Percentiles rank a stretch among this genome's conserved stretches.
Evolutionary conservation across 1,284 basidiomycete genomes (phyloP).

Genomic region (Apiotrichum domesticum): DNA sequence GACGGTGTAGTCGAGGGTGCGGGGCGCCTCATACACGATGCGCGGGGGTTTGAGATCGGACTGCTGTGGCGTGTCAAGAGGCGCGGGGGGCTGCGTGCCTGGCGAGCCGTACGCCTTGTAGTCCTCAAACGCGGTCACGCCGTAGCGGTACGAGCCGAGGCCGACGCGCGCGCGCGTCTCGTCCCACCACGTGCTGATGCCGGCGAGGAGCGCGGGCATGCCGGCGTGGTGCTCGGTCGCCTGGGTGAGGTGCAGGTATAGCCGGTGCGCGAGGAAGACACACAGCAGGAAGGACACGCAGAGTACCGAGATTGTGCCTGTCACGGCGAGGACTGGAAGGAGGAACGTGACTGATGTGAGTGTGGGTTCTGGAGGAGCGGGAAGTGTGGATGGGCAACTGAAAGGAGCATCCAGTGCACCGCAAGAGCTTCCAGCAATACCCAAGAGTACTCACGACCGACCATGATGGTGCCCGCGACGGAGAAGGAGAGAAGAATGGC

Average conservation of each 20-base stretch:
- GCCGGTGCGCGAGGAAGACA: slow-evolving; percentile 37
- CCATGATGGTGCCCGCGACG: slow-evolving; percentile 12
- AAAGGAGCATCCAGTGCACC: no score
- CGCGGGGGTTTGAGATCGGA: background rate
- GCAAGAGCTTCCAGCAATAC: no score
- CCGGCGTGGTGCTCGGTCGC: background rate
- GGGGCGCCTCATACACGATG: background rate
- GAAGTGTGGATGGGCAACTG: background rate
- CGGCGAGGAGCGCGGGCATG: background rate
- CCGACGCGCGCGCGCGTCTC: slow-evolving; percentile 27
- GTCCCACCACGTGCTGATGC: slow-evolving; percentile 18
- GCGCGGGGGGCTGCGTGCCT: no score
- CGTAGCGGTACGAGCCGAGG: slow-evolving; percentile 1
- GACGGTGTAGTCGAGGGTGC: background rate
- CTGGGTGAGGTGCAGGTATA: slow-evolving; percentile 32
- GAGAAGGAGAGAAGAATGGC: slow-evolving; percentile 21
- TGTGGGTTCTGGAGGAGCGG: background rate
- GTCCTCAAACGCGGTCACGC: slow-evolving; percentile 1
- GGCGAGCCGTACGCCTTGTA: background rate
- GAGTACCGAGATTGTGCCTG: slow-evolving; percentile 3
- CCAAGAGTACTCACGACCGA: slow-evolving; percentile 11
- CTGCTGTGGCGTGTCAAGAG: background rate
- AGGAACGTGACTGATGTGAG: slow-evolving; percentile 27
- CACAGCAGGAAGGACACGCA: background rate
- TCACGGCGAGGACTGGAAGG: slow-evolving; percentile 33